These are phyloP conservation scores for Sporothrix schenckii DNA, from an alignment of 2,329 filamentous ascomycete genomes.

Conservation along the genomic window DNA sequence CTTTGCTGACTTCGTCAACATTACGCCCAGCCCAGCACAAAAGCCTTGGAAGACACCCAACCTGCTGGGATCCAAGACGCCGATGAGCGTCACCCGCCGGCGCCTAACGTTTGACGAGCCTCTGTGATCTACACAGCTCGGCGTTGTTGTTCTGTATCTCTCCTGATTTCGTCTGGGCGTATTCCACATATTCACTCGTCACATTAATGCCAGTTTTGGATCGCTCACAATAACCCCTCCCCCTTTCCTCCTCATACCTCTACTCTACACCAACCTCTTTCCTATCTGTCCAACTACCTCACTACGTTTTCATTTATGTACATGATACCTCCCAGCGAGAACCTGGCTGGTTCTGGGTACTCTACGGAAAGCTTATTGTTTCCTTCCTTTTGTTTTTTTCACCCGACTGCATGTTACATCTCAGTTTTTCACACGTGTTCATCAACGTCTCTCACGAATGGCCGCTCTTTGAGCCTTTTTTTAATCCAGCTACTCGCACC, in stretches of 20 bases:
- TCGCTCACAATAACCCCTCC: conserved; percentile 3
- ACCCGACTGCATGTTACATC: not conserved
- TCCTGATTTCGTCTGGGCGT: conserved; percentile 12
- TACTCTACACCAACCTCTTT: not conserved
- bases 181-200: conserved; percentile 20
- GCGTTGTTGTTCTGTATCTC: not conserved
- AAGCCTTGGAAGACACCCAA: conserved; percentile 83
- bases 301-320: conserved; percentile 26
- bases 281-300: not conserved
- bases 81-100: conserved; percentile 69
- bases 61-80: conserved; percentile 53
- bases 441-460: conserved; percentile 16
- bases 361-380: conserved; percentile 28
- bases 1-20: conserved; percentile 96
- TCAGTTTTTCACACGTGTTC: conserved; percentile 8
- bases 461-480: conserved; percentile 12
- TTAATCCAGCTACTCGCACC: not conserved
- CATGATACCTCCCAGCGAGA: conserved; percentile 35
- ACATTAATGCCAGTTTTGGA: conserved; percentile 37
- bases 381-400: conserved; percentile 13
- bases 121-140: conserved; percentile 24
- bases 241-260: not conserved
- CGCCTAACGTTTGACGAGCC: conserved; percentile 77
- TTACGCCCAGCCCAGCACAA: conserved; percentile 93
- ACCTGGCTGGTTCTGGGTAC: conserved; percentile 36